Conservation (phyloP, 129 eudicot genomes). For the Kitagawia praeruptora region DNA sequence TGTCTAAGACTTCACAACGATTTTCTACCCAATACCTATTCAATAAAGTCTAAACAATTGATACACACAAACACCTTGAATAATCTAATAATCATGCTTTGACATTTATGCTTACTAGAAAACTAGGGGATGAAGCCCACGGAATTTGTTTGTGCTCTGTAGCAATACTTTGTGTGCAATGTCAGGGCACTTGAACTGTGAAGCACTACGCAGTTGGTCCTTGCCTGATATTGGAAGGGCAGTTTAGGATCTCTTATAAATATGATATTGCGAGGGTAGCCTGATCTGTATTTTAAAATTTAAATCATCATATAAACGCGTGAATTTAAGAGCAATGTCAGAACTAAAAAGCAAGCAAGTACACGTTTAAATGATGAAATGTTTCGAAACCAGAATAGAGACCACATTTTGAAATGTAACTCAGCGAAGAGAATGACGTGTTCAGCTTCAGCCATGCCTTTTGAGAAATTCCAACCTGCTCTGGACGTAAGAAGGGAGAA, state of each 20-base stretch:
- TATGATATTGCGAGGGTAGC: slow-evolving; percentile 77
- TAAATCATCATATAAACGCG: neutral
- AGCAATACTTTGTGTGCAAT: slow-evolving; percentile 25
- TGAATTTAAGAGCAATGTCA: neutral
- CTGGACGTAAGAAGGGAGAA: slow-evolving; percentile 49
- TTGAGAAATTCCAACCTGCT: slow-evolving; percentile 64
- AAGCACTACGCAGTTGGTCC: slow-evolving; percentile 89
- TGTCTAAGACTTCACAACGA: neutral
- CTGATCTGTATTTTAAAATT: slow-evolving; percentile 32
- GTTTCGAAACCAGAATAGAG: neutral
- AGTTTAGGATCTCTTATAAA: slow-evolving; percentile 83
- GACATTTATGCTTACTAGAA: too few species aligned
- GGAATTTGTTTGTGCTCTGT: too few species aligned
- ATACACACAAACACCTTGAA: neutral
- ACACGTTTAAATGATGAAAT: neutral
- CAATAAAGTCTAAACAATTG: neutral
- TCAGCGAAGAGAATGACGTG: slow-evolving; percentile 57
- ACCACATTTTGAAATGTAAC: slow-evolving; percentile 24
- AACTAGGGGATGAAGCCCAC: too few species aligned
- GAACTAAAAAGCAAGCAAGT: neutral
- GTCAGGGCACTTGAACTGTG: slow-evolving; percentile 75
- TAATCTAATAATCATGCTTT: neutral
- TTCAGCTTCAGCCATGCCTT: slow-evolving; percentile 95
- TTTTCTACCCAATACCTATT: neutral
- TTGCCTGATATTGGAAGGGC: slow-evolving; percentile 93